phyloP scores from a whole-genome alignment of 2,329 filamentous ascomycete species.

The Ramichloridium luteum region DNA sequence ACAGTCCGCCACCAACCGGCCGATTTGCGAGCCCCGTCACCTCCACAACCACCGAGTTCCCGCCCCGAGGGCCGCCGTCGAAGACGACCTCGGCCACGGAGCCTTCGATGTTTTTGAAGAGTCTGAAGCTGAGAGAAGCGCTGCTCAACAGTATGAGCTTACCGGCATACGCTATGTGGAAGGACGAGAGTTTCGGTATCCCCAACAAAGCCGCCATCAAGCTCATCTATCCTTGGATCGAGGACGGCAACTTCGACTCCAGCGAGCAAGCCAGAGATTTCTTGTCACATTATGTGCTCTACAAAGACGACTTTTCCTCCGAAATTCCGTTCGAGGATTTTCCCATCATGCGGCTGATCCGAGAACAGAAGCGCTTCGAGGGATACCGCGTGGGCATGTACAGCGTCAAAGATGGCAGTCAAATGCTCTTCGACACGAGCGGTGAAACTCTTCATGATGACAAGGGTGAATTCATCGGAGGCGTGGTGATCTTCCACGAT shows the following conservation, averaged over 20 bases:
- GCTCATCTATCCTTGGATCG: constrained; percentile 25
- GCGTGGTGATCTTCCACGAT: constrained; percentile 59
- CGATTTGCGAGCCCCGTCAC: constrained; percentile 41
- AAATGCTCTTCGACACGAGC: constrained; percentile 49
- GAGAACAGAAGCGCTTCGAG: constrained; percentile 48
- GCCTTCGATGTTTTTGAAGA: constrained; percentile 59
- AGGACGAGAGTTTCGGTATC: constrained; percentile 60
- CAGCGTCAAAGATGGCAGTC: constrained; percentile 40
- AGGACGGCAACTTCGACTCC: constrained; percentile 26
- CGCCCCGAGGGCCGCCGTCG: constrained; percentile 53
- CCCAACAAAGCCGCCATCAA: constrained; percentile 53
- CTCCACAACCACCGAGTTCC: constrained; percentile 46
- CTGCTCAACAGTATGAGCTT: constrained; percentile 62
- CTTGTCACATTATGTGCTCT: constrained; percentile 48
- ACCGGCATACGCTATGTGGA: constrained; percentile 70
- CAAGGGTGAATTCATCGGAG: constrained; percentile 58
- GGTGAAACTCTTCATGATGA: constrained; percentile 58
- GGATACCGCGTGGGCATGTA: constrained; percentile 52
- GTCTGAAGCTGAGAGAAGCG: constrained; percentile 63
- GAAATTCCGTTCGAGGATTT: constrained; percentile 47
- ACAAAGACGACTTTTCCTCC: constrained; percentile 53
- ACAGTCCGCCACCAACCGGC: constrained; percentile 14
- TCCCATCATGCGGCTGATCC: constrained; percentile 53
- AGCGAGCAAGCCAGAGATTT: constrained; percentile 36
- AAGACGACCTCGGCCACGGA: constrained; percentile 42